Conservation (phyloP, 768 basidiomycete genomes). For the Arthromyces matolae region DNA sequence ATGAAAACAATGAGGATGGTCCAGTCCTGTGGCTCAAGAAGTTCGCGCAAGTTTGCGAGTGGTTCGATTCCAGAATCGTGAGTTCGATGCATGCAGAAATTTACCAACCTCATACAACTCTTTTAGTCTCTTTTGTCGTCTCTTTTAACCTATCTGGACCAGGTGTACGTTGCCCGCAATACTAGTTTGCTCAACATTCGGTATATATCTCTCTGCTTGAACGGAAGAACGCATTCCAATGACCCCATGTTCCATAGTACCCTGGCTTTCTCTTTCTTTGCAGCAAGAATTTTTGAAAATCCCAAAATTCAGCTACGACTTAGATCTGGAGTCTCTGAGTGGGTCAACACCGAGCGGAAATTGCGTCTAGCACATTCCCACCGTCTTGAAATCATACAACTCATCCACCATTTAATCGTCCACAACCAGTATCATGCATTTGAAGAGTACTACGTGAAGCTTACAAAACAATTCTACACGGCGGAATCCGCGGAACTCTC, state of each 20-base stretch:
- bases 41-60: conserved; percentile 66
- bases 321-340: conserved; percentile 40
- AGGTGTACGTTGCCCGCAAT: conserved; percentile 50
- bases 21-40: conserved; percentile 51
- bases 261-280: conserved; percentile 56
- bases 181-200: conserved; percentile 37
- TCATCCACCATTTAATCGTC: conserved; percentile 55
- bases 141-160: conserved; percentile 69
- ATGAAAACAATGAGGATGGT: conserved; percentile 14
- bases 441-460: conserved; percentile 50
- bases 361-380: conserved; percentile 34
- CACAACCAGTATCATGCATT: conserved; percentile 60
- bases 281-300: conserved; percentile 47
- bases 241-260: conserved; percentile 34
- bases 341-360: conserved; percentile 55
- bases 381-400: conserved; percentile 39
- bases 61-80: neutral
- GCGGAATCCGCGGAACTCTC: conserved; percentile 43
- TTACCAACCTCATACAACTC: neutral
- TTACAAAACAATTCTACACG: conserved; percentile 51
- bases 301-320: conserved; percentile 40
- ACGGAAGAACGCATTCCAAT: neutral
- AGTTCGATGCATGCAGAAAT: neutral
- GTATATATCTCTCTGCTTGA: conserved; percentile 30
- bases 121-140: conserved; percentile 54